Conservation (phyloP, 2,329 filamentous ascomycete genomes). For the Eurotiales sp. region DNA sequence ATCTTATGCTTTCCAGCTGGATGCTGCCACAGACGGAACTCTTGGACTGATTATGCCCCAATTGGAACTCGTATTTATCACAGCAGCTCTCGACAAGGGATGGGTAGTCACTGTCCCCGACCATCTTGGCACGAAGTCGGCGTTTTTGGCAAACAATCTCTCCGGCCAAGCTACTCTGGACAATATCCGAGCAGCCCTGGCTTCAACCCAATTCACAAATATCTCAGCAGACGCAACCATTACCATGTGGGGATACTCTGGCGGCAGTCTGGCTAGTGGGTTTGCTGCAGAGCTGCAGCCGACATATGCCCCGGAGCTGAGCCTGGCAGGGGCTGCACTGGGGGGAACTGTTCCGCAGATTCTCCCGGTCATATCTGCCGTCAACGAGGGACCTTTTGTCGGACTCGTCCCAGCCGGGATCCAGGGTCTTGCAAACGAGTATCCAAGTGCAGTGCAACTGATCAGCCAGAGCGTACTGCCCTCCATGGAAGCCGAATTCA, state of each 20-base stretch:
- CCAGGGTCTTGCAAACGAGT: conserved; percentile 26
- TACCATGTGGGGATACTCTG: conserved; percentile 56
- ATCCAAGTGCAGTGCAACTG: conserved; percentile 19
- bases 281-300: conserved; percentile 49
- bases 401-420: conserved; percentile 35
- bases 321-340: conserved; percentile 47
- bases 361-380: conserved; percentile 30
- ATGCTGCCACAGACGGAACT: conserved; percentile 38
- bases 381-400: conserved; percentile 30
- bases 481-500: conserved; percentile 19
- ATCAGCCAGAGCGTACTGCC: conserved; percentile 18
- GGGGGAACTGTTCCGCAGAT: conserved; percentile 48
- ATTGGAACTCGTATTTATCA: conserved; percentile 30
- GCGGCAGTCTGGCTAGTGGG: conserved; percentile 49
- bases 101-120: conserved; percentile 50
- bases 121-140: conserved; percentile 42
- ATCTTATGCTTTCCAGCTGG: conserved; percentile 29
- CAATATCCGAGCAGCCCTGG: conserved; percentile 39
- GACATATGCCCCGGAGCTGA: conserved; percentile 49
- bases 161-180: conserved; percentile 45
- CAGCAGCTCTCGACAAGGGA: conserved; percentile 38
- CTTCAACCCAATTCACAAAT: conserved; percentile 24
- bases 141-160: conserved; percentile 40
- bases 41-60: conserved; percentile 30
- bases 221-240: conserved; percentile 31